Percentiles rank a stretch among this genome's conserved stretches.
These are phyloP conservation scores for Syncephalastrum sp. DNA, from an alignment of 371 early-diverging fungal species.

Conservation along the genomic window DNA sequence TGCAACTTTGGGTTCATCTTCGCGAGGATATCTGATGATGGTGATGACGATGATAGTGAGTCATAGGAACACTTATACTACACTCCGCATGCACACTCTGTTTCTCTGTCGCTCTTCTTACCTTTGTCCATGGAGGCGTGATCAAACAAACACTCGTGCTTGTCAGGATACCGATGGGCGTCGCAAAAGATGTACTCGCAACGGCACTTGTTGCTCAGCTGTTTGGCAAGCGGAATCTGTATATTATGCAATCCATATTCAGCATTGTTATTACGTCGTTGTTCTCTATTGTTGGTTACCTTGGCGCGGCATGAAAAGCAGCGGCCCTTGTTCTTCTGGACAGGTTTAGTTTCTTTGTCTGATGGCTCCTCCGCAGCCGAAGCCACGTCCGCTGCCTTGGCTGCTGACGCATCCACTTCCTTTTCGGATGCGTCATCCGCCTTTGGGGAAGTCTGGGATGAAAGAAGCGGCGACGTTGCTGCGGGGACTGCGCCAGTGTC, in stretches of 20 bases:
- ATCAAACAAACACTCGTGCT: conserved; percentile 82
- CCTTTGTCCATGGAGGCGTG: conserved; percentile 68
- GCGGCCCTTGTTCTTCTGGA: conserved; percentile 69
- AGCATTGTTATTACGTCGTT: neutral
- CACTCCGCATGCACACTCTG: neutral
- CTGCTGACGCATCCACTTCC: conserved; percentile 13
- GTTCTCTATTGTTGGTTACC: conserved; percentile 25
- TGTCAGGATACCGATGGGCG: conserved; percentile 72
- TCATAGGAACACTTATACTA: neutral
- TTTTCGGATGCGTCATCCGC: neutral
- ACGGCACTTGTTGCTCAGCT: conserved; percentile 78
- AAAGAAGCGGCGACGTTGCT: too few relatives aligned
- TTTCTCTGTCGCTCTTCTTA: conserved; percentile 12
- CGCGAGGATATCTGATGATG: conserved; percentile 54
- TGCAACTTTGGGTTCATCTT: conserved; percentile 81
- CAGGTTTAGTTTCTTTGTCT: conserved; percentile 13
- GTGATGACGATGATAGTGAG: too few relatives aligned
- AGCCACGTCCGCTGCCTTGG: conserved; percentile 1
- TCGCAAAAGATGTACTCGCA: conserved; percentile 84
- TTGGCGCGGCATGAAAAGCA: conserved; percentile 74
- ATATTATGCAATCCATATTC: neutral
- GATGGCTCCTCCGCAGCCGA: conserved; percentile 4
- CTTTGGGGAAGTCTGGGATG: too few relatives aligned
- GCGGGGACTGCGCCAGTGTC: conserved; percentile 3
- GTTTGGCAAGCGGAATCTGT: conserved; percentile 79